Percentiles rank a stretch among this genome's conserved stretches.
Conservation (phyloP, 75 land plant genomes). For the Pinus tabuliformis region DNA sequence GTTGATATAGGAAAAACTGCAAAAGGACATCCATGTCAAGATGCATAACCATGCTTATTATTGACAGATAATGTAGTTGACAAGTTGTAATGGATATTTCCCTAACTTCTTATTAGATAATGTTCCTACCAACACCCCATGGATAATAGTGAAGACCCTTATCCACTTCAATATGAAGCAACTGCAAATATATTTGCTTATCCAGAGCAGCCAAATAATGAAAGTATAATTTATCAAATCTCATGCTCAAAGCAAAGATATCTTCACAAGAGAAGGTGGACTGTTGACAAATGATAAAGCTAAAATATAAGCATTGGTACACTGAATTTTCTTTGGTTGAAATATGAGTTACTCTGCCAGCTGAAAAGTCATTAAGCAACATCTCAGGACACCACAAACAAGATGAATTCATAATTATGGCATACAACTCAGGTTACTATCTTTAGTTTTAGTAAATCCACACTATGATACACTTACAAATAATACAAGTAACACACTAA, state of each 20-base stretch:
- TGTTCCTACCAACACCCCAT: no score
- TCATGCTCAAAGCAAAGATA: neutral
- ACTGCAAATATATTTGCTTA: neutral
- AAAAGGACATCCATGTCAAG: constrained; percentile 2
- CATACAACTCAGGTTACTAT: no score
- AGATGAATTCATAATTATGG: no score
- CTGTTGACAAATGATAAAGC: neutral
- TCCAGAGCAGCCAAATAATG: neutral
- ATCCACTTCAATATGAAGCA: neutral
- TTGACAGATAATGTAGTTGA: neutral
- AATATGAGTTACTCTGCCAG: neutral
- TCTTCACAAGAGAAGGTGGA: neutral
- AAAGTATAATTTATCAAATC: neutral
- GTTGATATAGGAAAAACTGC: constrained; percentile 90
- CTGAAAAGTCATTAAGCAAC: neutral
- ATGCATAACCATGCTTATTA: neutral
- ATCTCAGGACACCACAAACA: no score
- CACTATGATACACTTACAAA: no score
- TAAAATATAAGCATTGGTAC: neutral
- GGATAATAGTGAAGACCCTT: neutral
- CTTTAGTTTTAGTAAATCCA: no score
- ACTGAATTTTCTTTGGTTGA: neutral
- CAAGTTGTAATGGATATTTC: neutral
- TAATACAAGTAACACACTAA: no score
- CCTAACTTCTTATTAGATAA: neutral